Conservation (phyloP, 441 rosid genomes). For the Gossypium laxum region DNA sequence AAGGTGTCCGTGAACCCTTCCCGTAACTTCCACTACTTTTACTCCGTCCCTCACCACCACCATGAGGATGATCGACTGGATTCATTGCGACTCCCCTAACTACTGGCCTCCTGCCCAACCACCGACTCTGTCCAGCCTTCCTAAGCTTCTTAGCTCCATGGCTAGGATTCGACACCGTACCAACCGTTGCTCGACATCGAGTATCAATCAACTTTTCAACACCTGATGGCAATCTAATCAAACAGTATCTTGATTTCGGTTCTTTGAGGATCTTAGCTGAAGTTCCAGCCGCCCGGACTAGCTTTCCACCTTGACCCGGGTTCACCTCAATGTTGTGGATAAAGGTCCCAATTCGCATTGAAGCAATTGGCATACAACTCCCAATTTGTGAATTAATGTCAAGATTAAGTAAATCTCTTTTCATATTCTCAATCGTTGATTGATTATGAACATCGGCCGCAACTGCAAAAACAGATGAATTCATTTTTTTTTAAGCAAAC, state of each 20-base stretch:
- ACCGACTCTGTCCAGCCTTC: conserved; percentile 78
- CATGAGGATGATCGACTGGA: conserved; percentile 91
- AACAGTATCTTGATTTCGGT: conserved; percentile 41
- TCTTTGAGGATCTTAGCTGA: conserved; percentile 75
- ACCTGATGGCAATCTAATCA: conserved; percentile 67
- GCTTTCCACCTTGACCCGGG: conserved; percentile 73
- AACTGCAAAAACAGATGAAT: background rate
- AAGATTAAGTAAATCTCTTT: conserved; percentile 50
- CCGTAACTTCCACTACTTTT: conserved; percentile 78
- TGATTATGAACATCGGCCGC: conserved; percentile 8
- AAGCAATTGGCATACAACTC: conserved; percentile 64
- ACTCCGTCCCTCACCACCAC: conserved; percentile 92
- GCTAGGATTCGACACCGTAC: conserved; percentile 58
- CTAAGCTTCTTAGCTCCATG: conserved; percentile 54
- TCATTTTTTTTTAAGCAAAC: background rate
- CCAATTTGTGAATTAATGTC: conserved; percentile 71
- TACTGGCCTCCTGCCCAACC: conserved; percentile 72
- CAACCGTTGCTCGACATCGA: conserved; percentile 63
- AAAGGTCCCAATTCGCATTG: conserved; percentile 73
- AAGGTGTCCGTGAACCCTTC: conserved; percentile 54
- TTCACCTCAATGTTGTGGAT: conserved; percentile 79
- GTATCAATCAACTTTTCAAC: conserved; percentile 51
- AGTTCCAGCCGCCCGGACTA: conserved; percentile 77
- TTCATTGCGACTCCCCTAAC: conserved; percentile 93
- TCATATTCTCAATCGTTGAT: conserved; percentile 43